phyloP scores from a whole-genome alignment of 2,329 filamentous ascomycete species.

The Talaromyces sp. region DNA sequence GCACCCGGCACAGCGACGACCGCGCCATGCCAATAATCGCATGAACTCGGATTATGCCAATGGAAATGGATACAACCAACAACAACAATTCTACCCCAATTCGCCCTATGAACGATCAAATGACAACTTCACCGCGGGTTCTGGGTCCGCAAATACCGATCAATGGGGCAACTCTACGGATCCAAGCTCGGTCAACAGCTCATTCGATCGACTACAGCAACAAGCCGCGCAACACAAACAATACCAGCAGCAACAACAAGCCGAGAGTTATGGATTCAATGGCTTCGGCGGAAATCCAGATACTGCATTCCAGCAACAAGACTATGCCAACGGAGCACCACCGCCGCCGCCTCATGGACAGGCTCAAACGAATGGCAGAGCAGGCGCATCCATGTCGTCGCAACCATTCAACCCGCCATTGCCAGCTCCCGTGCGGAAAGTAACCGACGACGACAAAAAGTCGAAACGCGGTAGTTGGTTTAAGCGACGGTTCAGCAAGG shows the following conservation, averaged over 20 bases:
- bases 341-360: constrained; percentile 14
- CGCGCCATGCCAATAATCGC: constrained; percentile 34
- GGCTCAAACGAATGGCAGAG: neutral
- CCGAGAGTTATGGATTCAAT: constrained; percentile 63
- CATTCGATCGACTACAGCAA: constrained; percentile 69
- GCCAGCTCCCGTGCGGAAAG: constrained; percentile 13
- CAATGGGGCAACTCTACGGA: constrained; percentile 78
- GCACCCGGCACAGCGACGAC: constrained; percentile 27
- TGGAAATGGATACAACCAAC: neutral
- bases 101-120: constrained; percentile 72
- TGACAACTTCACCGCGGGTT: constrained; percentile 77
- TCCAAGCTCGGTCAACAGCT: constrained; percentile 91
- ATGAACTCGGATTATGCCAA: constrained; percentile 30
- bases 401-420: constrained; percentile 5
- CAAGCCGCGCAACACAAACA: constrained; percentile 31
- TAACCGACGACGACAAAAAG: constrained; percentile 17
- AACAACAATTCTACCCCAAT: constrained; percentile 37
- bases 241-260: constrained; percentile 35
- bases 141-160: constrained; percentile 61
- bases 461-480: constrained; percentile 82
- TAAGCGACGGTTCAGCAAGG: constrained; percentile 68
- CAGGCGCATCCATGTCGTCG: neutral
- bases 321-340: constrained; percentile 1
- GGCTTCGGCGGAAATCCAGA: constrained; percentile 35
- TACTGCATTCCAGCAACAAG: constrained; percentile 8